Percentiles rank a stretch among this genome's conserved stretches.
phyloP scores from a whole-genome alignment of 805 yeast species.

The Candida andamanensis region DNA sequence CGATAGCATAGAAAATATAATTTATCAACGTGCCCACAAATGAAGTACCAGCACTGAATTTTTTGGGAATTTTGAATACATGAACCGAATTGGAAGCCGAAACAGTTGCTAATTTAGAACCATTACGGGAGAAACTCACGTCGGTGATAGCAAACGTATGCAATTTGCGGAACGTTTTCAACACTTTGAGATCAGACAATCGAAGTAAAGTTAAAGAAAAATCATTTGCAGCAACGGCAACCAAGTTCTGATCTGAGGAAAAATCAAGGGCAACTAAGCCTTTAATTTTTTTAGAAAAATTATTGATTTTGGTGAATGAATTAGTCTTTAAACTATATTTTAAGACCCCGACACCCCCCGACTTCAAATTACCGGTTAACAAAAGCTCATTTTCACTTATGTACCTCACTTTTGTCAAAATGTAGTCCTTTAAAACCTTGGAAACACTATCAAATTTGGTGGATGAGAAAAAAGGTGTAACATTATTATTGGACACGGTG shows the following conservation, averaged over 20 bases:
- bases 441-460: slow-evolving; percentile 17
- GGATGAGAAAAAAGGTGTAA: slow-evolving; percentile 36
- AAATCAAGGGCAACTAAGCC: slow-evolving; percentile 51
- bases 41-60: slow-evolving; percentile 39
- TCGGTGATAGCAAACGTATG: slow-evolving; percentile 78
- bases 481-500: slow-evolving; percentile 47
- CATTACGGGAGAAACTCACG: slow-evolving; percentile 64
- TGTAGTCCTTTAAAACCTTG: slow-evolving; percentile 19
- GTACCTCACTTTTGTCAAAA: slow-evolving; percentile 41
- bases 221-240: slow-evolving; percentile 62
- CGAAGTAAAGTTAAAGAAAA: slow-evolving; percentile 58
- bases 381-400: slow-evolving; percentile 28
- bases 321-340: slow-evolving; percentile 41
- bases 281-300: slow-evolving; percentile 44
- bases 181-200: slow-evolving; percentile 44
- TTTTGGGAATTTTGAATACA: slow-evolving; percentile 55
- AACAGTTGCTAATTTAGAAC: slow-evolving; percentile 60
- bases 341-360: slow-evolving; percentile 39
- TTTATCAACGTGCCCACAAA: slow-evolving; percentile 28
- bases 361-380: slow-evolving; percentile 26
- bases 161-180: slow-evolving; percentile 51
- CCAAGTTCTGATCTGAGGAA: slow-evolving; percentile 37
- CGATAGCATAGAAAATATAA: slow-evolving; percentile 28
- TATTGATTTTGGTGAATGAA: slow-evolving; percentile 36
- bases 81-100: slow-evolving; percentile 74